Evolutionary conservation across 768 basidiomycete genomes (phyloP), one percentile per base, ranked within the genome.

Genomic region (Sistotremastrum niveocremeum): DNA sequence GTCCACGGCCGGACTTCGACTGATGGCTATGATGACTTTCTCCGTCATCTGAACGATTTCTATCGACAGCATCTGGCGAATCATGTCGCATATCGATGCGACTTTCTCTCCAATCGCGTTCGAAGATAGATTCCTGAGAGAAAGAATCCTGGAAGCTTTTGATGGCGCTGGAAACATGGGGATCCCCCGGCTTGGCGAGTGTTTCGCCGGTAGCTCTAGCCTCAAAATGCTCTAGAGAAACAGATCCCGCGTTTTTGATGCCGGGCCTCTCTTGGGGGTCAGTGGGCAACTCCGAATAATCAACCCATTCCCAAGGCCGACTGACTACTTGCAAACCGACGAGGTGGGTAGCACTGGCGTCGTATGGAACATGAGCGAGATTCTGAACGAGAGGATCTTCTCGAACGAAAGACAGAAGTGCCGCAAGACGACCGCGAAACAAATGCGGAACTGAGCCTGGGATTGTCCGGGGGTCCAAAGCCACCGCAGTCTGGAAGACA

Each of bases 291-390:
- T 84, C 84, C 3, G 87, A 55, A 56, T 81, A 76, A 60, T 89
- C 85, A 5, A 79, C 75, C 84, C 85, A 88, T 59, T 89, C 85
- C 85, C 85, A 89, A 3, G 86, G 83, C 33, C 77, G 73, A 60
- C 86, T 84, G 47, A 74, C 66, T 11, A 87, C 80, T 2, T 73
- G 69, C 4, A 62, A 56, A 12, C 72, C 69, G 3, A 76, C 56
- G 4, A 75, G 49, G 11, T 69, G 66, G 0, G 81, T 81, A 8
- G 62, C 63, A 2, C 62, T 43, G 11, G 60, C 39, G 51, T 85
- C 81, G 30, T 70, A 70, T 49, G 77, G 69, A 3, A 75, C 72
- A 41, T 72, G 72, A 3, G 73, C 69, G 33, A 89, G 72, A 49
- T 80, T 69, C 6, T 70, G 58, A 4, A 83, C 76, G 20, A 70